These are phyloP conservation scores for Teratosphaeria destructans DNA, from an alignment of 2,329 filamentous ascomycete species.

Conservation along the genomic window DNA sequence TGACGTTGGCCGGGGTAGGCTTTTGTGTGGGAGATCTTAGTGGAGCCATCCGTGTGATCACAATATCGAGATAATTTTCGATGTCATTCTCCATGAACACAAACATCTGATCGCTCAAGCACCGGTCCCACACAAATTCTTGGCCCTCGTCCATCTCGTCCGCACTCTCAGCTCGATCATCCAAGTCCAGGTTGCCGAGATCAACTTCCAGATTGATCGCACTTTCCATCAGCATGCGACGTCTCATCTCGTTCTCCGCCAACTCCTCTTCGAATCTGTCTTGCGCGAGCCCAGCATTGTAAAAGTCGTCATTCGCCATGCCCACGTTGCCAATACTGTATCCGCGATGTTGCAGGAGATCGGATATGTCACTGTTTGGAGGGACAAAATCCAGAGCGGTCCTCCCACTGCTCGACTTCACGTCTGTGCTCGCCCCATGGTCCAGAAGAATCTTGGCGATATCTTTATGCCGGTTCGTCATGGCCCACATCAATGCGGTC, in stretches of 20 bases:
- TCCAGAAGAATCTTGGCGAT: slow-evolving; percentile 91
- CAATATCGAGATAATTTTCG: slow-evolving; percentile 81
- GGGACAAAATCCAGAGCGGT: slow-evolving; percentile 94
- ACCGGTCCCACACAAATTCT: slow-evolving; percentile 92
- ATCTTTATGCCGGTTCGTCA: slow-evolving; percentile 94
- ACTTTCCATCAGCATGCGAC: slow-evolving; percentile 98
- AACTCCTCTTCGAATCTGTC: slow-evolving; percentile 95
- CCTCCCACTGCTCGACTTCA: slow-evolving; percentile 85
- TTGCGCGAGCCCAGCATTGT: slow-evolving; percentile 81
- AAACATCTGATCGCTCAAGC: slow-evolving; percentile 97
- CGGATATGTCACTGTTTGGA: slow-evolving; percentile 91
- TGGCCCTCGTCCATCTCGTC: slow-evolving; percentile 83
- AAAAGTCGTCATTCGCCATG: slow-evolving; percentile 72
- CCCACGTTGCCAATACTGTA: slow-evolving; percentile 78
- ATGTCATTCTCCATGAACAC: slow-evolving; percentile 95
- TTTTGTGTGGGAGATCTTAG: slow-evolving; percentile 95
- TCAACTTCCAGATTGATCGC: slow-evolving; percentile 95
- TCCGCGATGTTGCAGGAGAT: slow-evolving; percentile 87
- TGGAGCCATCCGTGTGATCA: slow-evolving; percentile 97
- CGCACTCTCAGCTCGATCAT: slow-evolving; percentile 83
- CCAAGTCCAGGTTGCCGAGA: slow-evolving; percentile 85
- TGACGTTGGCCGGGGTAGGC: slow-evolving; percentile 90
- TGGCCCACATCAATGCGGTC: slow-evolving; percentile 98
- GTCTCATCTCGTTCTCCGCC: slow-evolving; percentile 89
- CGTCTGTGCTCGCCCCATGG: slow-evolving; percentile 87